Base-by-base conservation (phyloP, 2,329 filamentous ascomycete species). In the Alternaria longipes region DNA sequence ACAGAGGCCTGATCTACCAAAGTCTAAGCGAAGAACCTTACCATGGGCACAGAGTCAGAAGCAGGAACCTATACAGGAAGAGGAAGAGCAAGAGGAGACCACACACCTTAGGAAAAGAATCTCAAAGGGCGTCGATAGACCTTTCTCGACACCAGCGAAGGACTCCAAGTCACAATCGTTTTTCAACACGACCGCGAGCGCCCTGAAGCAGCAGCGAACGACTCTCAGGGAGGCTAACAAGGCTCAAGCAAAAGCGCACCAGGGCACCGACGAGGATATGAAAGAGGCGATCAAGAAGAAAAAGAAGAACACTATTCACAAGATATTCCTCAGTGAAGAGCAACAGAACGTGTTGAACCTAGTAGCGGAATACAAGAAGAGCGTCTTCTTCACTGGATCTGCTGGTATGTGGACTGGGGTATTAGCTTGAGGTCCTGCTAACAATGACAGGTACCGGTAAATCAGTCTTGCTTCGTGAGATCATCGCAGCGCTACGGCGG, bases 321-420 rank as follows among this genome's bases (percentile, higher is more conserved):
- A 26, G 80, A 85, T 96, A 9, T 89, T 90, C 57, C 83, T 99
- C 36, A 97, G 92, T 75, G 86, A 90, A 12, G 95, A 99, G 76
- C 95, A 99, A 79, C 86, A 88, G 61, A 88, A 91, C 60, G 93
- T 99, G 11, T 83, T 96, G 59, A 89, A 93, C 46, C 83, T 97
- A 20, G 94, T 99, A 9, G 86, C 93, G 8, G 87, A 95, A 22
- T 83, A 91, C 65, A 87, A 87, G 60, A 90, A 93, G 77, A 98
- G 94, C 70, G 94, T 97, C 3, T 99, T 99, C 82, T 99, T 99
- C 78, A 99, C 95, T 1, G 95, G 95, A 70, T 97, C 95, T 60
- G 95, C 95, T 59, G 93, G 91, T 81, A 67, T 38, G 76, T 64
- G 16, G 1, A 51, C 1, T 32, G 8, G 3, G 34, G 14, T 47